Evolutionary conservation across 768 basidiomycete species (phyloP), one percentile per base, ranked within the genome.

Genomic region (Exidia glandulosa): DNA sequence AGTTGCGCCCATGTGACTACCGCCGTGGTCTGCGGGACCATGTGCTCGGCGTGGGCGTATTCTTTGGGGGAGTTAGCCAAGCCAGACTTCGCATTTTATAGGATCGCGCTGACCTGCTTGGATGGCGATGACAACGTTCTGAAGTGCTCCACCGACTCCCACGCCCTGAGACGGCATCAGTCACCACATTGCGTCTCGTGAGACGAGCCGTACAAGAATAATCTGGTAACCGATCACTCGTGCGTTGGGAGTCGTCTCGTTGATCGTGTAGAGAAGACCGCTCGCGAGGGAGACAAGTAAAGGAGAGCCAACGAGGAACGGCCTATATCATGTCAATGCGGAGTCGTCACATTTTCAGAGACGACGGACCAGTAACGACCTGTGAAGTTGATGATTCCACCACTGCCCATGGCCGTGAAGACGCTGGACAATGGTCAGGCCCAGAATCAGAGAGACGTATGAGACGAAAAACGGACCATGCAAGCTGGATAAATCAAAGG

Each of bases 251-350:
- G 70, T 67, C 34, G 61, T 37, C 32, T 65, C 64, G 48, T 63
- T 64, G 62, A 74, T 62, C 9, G 71, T 69, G 67, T 71, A 73
- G 30, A 77, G 65, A 3, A 74, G 67, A n/a, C 74, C 75, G 14
- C 64, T 65, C 5, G 71, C 74, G 60, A 75, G 61, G 6, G 68
- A 65, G 33, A 70, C 59, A 56, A 74, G 66, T 36, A 67, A 45
- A 0, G 74, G 74, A 0, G 71, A 71, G 50, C 64, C 62, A 31
- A 70, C 66, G 61, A 77, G 71, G 67, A 74, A 70, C 12, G 64
- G 67, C 63, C 41, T 45, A 23, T 23, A 19, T 14, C 2, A 45
- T 6, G 2, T 45, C 41, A 10, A 13, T 14, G 41, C 5, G 16
- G 23, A 19, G 19, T 45, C 19, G 1, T 14, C 16, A 23, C 10